phyloP scores from a whole-genome alignment of 106 monocot species.

The Dendrobium chrysotoxum region DNA sequence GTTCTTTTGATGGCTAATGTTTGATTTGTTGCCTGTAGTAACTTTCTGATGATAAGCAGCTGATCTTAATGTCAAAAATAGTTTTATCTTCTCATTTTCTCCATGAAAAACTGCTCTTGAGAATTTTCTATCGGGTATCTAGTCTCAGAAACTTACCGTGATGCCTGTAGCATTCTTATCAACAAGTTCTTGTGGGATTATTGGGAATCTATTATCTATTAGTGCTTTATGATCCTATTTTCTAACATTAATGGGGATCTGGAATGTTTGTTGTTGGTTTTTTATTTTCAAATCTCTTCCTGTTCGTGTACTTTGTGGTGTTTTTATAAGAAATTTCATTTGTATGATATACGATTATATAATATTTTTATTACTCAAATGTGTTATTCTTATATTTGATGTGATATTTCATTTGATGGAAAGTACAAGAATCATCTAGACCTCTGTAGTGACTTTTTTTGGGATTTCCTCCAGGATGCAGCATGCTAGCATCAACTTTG shows the following conservation, averaged over 20 bases:
- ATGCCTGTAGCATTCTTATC: neutral
- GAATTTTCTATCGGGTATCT: neutral
- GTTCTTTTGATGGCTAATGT: neutral
- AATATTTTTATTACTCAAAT: too few species aligned
- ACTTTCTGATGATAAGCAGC: neutral
- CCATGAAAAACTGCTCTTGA: neutral
- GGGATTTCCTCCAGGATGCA: too few species aligned
- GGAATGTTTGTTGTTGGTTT: too few species aligned
- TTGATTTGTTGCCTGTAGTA: neutral
- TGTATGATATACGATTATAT: neutral
- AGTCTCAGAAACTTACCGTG: neutral
- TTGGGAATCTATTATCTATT: neutral
- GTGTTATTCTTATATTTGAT: too few species aligned
- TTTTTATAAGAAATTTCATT: neutral
- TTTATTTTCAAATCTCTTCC: neutral
- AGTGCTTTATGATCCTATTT: neutral
- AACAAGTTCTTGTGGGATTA: neutral
- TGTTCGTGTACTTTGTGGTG: neutral
- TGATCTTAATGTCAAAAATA: neutral
- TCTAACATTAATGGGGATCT: neutral
- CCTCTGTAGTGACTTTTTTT: too few species aligned
- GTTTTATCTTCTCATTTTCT: neutral
- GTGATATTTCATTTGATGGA: too few species aligned
- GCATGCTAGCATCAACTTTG: too few species aligned
- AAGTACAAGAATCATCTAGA: too few species aligned